Evolutionary conservation across 2,329 filamentous ascomycete species (phyloP).

Genomic region (Ustulina deusta): DNA sequence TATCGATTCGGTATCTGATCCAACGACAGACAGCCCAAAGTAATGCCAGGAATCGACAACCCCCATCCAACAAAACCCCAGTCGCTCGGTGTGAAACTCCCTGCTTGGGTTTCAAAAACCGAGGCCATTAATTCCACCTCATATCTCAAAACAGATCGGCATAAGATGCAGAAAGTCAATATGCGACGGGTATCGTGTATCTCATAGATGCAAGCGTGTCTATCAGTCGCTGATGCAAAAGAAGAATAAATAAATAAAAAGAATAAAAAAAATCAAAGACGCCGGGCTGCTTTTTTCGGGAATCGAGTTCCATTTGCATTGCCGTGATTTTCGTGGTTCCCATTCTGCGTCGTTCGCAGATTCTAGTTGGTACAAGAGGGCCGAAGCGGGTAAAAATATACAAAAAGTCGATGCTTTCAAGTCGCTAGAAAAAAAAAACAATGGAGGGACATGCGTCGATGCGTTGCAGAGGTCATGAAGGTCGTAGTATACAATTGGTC

Average conservation of each 20-base stretch:
- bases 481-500: constrained; percentile 32
- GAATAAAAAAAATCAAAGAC: constrained; percentile 25
- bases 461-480: constrained; percentile 12
- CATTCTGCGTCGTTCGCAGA: constrained; percentile 17
- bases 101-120: constrained; percentile 10
- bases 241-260: constrained; percentile 18
- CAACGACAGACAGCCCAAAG: constrained; percentile 6
- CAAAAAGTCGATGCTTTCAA: constrained; percentile 6
- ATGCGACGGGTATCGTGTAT: constrained; percentile 32
- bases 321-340: constrained; percentile 11
- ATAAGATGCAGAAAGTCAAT: constrained; percentile 24
- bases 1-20: constrained; percentile 2
- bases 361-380: constrained; percentile 27
- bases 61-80: background rate
- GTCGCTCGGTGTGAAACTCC: constrained; percentile 11
- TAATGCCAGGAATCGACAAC: constrained; percentile 11
- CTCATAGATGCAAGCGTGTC: constrained; percentile 34
- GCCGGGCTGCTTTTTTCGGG: constrained; percentile 21
- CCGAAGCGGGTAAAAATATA: constrained; percentile 14
- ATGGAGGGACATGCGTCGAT: constrained; percentile 18
- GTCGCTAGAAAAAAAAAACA: constrained; percentile 4
- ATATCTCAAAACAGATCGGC: constrained; percentile 18
- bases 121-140: constrained; percentile 10
- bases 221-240: constrained; percentile 35
- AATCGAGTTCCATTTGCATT: background rate